Conservation (phyloP, 2,329 filamentous ascomycete species). For the Berkeleyomyces basicola region DNA sequence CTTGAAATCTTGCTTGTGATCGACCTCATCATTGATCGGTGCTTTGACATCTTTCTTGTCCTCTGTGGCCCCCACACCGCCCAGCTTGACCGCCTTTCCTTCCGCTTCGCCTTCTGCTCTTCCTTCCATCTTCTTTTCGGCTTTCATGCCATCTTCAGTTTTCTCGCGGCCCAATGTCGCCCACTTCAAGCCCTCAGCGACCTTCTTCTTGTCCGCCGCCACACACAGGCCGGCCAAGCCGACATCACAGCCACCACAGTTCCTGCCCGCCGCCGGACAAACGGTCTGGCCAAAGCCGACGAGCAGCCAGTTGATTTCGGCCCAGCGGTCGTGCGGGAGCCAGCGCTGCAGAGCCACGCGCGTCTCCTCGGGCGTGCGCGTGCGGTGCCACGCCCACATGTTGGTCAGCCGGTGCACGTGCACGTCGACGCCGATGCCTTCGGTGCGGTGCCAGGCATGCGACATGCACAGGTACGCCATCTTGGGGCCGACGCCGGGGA, state of each 20-base stretch:
- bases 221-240: slow-evolving; percentile 61
- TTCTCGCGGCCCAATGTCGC: slow-evolving; percentile 18
- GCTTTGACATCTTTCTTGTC: slow-evolving; percentile 19
- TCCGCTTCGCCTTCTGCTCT: slow-evolving; percentile 18
- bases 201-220: slow-evolving; percentile 49
- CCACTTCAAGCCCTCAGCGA: slow-evolving; percentile 38
- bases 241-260: slow-evolving; percentile 74
- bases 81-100: slow-evolving; percentile 7
- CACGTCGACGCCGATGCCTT: slow-evolving; percentile 84
- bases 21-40: slow-evolving; percentile 25
- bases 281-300: slow-evolving; percentile 80
- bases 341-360: slow-evolving; percentile 58
- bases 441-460: slow-evolving; percentile 44
- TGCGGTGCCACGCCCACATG: slow-evolving; percentile 81
- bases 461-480: slow-evolving; percentile 85
- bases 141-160: slow-evolving; percentile 16
- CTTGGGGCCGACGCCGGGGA: slow-evolving; percentile 84
- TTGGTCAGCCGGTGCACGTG: slow-evolving; percentile 93
- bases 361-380: slow-evolving; percentile 68
- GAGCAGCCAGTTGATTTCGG: slow-evolving; percentile 78
- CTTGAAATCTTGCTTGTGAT: slow-evolving; percentile 15
- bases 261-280: slow-evolving; percentile 53
- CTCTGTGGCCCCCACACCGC: slow-evolving; percentile 17
- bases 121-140: slow-evolving; percentile 18
- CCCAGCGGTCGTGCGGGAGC: slow-evolving; percentile 74